Evolutionary conservation across 352 stramenopile genomes (phyloP).

Genomic region (Globisporangium okanoganense): DNA sequence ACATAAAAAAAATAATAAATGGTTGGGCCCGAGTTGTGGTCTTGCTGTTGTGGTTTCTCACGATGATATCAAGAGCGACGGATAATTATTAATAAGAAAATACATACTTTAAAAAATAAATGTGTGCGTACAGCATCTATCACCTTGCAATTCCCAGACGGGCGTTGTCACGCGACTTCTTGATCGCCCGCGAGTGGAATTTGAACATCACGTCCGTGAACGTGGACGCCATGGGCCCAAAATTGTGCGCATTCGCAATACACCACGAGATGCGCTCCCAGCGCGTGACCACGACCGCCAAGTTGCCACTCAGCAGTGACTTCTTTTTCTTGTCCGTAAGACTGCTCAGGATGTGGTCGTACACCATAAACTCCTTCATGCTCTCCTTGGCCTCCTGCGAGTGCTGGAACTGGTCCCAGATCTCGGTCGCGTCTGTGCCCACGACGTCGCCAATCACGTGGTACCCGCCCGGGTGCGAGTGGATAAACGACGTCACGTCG

Average conservation of each 20-base stretch:
- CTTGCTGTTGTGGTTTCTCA: no score
- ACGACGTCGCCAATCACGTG: constrained; percentile 72
- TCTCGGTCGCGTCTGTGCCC: constrained; percentile 56
- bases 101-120: not conserved
- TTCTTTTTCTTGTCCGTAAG: constrained; percentile 2
- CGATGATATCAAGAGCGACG: not conserved
- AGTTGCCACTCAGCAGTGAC: constrained; percentile 22
- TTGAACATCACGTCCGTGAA: constrained; percentile 40
- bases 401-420: constrained; percentile 75
- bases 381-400: constrained; percentile 52
- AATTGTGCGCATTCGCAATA: constrained; percentile 44
- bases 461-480: constrained; percentile 59
- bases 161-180: constrained; percentile 4
- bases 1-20: no score
- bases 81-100: not conserved
- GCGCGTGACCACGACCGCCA: constrained; percentile 27
- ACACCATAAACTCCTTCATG: constrained; percentile 60
- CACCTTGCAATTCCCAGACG: not conserved
- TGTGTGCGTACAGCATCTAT: not conserved
- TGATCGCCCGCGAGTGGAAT: constrained; percentile 25
- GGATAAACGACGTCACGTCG: constrained; percentile 63
- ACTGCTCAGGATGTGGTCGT: constrained; percentile 37
- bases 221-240: constrained; percentile 35
- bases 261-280: constrained; percentile 63
- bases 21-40: no score